phyloP scores from a whole-genome alignment of 2,329 filamentous ascomycete genomes.

The Ophiostoma fasciatum region DNA sequence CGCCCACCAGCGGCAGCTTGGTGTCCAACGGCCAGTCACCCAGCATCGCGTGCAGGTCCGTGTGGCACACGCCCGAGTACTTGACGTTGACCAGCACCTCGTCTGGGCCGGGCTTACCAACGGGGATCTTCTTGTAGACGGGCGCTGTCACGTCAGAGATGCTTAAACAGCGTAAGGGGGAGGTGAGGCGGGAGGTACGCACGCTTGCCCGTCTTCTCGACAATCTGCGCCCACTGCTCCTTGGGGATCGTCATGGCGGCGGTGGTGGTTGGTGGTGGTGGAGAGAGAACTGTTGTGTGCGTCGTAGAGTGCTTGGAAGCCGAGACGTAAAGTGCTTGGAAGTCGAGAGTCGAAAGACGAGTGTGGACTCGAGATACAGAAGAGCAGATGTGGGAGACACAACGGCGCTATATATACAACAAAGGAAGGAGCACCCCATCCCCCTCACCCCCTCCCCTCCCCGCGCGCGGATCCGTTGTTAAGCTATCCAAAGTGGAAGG shows the following conservation, averaged over 20 bases:
- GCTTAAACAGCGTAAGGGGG: background rate
- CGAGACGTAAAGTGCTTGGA: too few species aligned
- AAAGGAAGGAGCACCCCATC: too few species aligned
- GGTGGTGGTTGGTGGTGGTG: conserved; percentile 3
- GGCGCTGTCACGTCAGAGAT: conserved; percentile 28
- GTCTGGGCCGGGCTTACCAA: conserved; percentile 41
- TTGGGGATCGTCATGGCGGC: conserved; percentile 46
- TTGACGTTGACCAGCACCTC: conserved; percentile 19
- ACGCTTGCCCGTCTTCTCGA: conserved; percentile 66
- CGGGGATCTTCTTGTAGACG: conserved; percentile 58
- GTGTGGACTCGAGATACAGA: too few species aligned
- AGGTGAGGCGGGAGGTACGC: conserved; percentile 20
- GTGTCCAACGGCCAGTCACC: conserved; percentile 17
- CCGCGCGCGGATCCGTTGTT: too few species aligned
- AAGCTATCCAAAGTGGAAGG: too few species aligned
- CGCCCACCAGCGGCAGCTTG: conserved; percentile 24
- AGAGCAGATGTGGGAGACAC: too few species aligned
- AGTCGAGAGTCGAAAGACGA: too few species aligned
- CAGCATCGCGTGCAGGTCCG: conserved; percentile 16
- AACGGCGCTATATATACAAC: too few species aligned
- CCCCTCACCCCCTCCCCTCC: too few species aligned
- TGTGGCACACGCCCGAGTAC: conserved; percentile 19
- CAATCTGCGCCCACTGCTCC: conserved; percentile 83
- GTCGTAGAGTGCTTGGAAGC: too few species aligned
- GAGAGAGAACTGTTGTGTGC: too few species aligned